phyloP scores from a whole-genome alignment of 1,139 yeast genomes.

The Scheffersomyces segobiensis region DNA sequence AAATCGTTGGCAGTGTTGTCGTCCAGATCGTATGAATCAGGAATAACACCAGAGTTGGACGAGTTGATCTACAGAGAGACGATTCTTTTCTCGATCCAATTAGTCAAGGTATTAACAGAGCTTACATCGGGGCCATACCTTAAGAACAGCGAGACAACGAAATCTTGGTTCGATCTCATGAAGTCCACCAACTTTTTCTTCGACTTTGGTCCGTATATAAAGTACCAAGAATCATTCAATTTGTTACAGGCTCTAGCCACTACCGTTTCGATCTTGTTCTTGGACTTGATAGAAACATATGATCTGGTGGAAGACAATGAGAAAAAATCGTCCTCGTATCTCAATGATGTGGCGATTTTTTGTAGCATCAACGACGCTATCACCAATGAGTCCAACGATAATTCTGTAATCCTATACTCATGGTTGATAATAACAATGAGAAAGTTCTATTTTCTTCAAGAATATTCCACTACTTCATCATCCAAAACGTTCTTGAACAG shows the following conservation, averaged over 20 bases:
- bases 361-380: conserved; percentile 38
- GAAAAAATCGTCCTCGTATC: conserved; percentile 20
- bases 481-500: conserved; percentile 13
- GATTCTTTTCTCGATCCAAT: conserved; percentile 36
- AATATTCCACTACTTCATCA: conserved; percentile 20
- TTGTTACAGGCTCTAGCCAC: conserved; percentile 52
- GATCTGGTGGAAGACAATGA: conserved; percentile 18
- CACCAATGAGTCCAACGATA: conserved; percentile 26
- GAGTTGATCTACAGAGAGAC: conserved; percentile 34
- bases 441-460: conserved; percentile 51
- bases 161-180: conserved; percentile 61
- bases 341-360: conserved; percentile 45
- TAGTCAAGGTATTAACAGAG: conserved; percentile 48
- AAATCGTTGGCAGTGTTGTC: conserved; percentile 7
- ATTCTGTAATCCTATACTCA: conserved; percentile 58
- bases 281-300: conserved; percentile 54
- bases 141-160: conserved; percentile 29
- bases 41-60: conserved; percentile 20
- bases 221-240: conserved; percentile 33
- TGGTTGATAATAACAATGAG: conserved; percentile 72
- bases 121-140: conserved; percentile 35
- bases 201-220: conserved; percentile 25
- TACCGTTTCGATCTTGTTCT: conserved; percentile 47
- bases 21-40: conserved; percentile 12
- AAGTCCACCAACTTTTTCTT: conserved; percentile 40